Evolutionary conservation across 306 rosid genomes (phyloP), one percentile per base, ranked within the genome.

Genomic region (Dalbergia cultrata): DNA sequence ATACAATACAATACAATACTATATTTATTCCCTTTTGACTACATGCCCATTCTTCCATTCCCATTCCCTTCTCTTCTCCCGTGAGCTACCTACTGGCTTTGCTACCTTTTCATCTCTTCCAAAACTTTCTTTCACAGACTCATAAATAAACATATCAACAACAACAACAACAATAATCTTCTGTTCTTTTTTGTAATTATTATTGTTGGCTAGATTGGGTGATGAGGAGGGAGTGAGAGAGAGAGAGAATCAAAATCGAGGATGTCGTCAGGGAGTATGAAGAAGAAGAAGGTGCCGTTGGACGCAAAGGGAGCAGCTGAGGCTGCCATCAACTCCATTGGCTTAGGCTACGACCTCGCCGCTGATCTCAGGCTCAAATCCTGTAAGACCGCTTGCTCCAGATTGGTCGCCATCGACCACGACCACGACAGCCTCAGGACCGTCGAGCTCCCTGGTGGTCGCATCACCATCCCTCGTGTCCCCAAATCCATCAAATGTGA

Each of bases 401-500:
- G 89, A 33, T 72, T 91, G 77, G 85, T 94, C 72, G 75, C 85
- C 33, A 62, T 89, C 6, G 91, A 89, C 31, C 1, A 2, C 31
- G 91, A 87, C 31, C 84, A 85, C 4, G 82, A 80, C 19, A 59
- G 59, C 16, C 72, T 83, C 31, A 89, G 93, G 0, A 89, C 82
- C 6, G 47, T 93, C 9, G 78, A 84, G 14, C 88, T 94, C 9
- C 97, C 92, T 0, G 90, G 90, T 3, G 89, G 90, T 3, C 92
- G 92, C 8, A 59, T 94, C 84, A 83, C 90, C 8, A 77, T 92
- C 56, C 87, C 84, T 6, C 84, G 81, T 54, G 98, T 93, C 13
- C 93, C 98, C 80, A 92, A 89, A 81, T 91, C 93, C 52, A 90
- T 94, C 68, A 91, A 92, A 16, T 92, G 93, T 39, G 98, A 91